Percentiles rank a stretch among this genome's conserved stretches.
These are phyloP conservation scores for Cyclocybe cylindracea DNA, from an alignment of 768 basidiomycete genomes.

Conservation along the genomic window DNA sequence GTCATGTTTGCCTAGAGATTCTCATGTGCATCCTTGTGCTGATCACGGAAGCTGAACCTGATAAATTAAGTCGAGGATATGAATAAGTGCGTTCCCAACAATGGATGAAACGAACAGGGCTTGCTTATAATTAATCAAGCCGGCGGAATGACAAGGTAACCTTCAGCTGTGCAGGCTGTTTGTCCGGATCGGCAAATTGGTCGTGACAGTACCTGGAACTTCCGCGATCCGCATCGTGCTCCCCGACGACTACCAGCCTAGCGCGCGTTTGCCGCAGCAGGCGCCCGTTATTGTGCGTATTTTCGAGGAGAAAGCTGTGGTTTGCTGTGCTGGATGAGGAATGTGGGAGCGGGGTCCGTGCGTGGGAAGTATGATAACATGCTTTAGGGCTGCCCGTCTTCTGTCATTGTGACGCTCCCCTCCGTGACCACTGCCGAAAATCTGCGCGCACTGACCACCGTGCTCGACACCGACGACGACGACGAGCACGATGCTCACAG, in stretches of 20 bases:
- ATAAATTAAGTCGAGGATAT: neutral
- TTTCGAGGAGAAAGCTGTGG: neutral
- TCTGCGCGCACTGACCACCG: slow-evolving; percentile 44
- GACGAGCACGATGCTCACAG: slow-evolving; percentile 14
- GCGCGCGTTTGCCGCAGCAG: neutral
- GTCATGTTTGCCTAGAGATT: too few relatives aligned
- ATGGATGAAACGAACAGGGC: neutral
- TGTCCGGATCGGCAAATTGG: slow-evolving; percentile 10
- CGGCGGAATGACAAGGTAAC: neutral
- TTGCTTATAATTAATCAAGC: neutral
- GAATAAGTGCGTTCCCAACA: neutral
- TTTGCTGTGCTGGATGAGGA: slow-evolving; percentile 12
- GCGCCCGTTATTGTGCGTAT: neutral
- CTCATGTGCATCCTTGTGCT: too few relatives aligned
- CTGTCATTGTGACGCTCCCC: slow-evolving; percentile 24
- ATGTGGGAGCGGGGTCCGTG: slow-evolving; percentile 33
- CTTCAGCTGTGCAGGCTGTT: slow-evolving; percentile 14
- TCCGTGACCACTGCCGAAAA: slow-evolving; percentile 38
- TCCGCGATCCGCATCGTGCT: neutral
- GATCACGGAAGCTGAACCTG: too few relatives aligned
- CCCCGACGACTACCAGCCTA: neutral
- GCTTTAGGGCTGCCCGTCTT: slow-evolving; percentile 18
- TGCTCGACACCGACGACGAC: slow-evolving; percentile 31
- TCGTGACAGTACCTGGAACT: slow-evolving; percentile 1
- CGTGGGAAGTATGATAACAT: slow-evolving; percentile 37